These are phyloP conservation scores for Escallonia rubra DNA, from an alignment of 129 eudicot species.

Conservation along the genomic window DNA sequence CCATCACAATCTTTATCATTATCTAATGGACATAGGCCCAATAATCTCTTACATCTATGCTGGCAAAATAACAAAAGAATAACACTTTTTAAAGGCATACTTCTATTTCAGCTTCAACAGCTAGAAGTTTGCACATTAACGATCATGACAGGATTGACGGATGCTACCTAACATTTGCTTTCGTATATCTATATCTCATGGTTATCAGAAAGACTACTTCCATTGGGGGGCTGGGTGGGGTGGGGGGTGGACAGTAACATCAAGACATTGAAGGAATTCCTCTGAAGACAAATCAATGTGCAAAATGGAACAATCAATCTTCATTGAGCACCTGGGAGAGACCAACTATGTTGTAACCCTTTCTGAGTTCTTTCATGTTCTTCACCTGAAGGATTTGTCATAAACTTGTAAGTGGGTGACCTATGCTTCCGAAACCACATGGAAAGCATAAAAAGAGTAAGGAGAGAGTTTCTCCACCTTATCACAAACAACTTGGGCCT, in stretches of 20 bases:
- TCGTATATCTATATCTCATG: background rate
- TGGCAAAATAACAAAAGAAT: too few relatives aligned
- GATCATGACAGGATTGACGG: background rate
- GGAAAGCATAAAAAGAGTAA: background rate
- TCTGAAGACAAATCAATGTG: background rate
- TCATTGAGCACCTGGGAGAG: conserved; percentile 71
- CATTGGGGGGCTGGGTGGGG: background rate
- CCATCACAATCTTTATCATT: too few relatives aligned
- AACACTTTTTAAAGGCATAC: too few relatives aligned
- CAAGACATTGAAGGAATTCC: too few relatives aligned
- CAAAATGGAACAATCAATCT: background rate
- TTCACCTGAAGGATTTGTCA: conserved; percentile 57
- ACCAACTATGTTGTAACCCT: conserved; percentile 91
- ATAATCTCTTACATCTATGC: too few relatives aligned
- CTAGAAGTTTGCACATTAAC: background rate
- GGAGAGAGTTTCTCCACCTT: conserved; percentile 39
- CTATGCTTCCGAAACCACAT: background rate
- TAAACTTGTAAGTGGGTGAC: conserved; percentile 10
- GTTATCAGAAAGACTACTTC: background rate
- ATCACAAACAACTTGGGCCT: conserved; percentile 75
- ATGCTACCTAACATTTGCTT: background rate
- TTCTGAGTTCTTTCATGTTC: conserved; percentile 62
- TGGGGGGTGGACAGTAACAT: too few relatives aligned
- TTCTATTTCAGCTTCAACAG: background rate
- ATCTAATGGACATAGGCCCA: too few relatives aligned